Evolutionary conservation across 192 early-diverging fungal genomes (phyloP).

Genomic region (Umbelopsis ramanniana): DNA sequence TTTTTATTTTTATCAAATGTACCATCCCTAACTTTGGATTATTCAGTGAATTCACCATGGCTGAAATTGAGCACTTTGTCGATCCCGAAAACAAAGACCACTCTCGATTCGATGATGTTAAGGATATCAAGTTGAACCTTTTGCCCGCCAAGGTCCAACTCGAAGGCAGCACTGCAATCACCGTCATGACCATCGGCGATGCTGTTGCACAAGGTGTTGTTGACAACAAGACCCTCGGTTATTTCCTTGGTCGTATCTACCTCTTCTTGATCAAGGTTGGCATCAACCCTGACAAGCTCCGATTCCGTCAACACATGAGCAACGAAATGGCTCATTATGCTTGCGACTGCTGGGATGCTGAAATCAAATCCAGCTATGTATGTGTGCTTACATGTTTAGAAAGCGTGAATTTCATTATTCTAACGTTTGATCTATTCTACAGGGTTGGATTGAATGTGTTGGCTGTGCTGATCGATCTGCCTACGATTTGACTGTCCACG

Average conservation of each 20-base stretch:
- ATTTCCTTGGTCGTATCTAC: slow-evolving; percentile 96
- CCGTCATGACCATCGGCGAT: slow-evolving; percentile 83
- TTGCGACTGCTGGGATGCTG: slow-evolving; percentile 98
- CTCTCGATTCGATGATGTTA: slow-evolving; percentile 86
- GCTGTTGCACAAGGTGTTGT: slow-evolving; percentile 81
- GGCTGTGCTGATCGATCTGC: slow-evolving; percentile 99
- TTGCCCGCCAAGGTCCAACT: slow-evolving; percentile 81
- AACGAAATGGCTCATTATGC: slow-evolving; percentile 99
- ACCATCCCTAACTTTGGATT: neutral
- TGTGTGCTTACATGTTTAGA: slow-evolving; percentile 28
- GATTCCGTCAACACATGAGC: slow-evolving; percentile 98
- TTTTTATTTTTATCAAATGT: too few relatives aligned
- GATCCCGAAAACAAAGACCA: slow-evolving; percentile 94
- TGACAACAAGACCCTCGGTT: slow-evolving; percentile 98
- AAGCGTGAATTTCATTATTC: neutral
- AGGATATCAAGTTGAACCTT: slow-evolving; percentile 75
- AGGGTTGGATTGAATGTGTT: slow-evolving; percentile 99
- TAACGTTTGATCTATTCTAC: slow-evolving; percentile 9
- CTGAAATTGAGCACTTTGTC: slow-evolving; percentile 99
- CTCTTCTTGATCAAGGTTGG: slow-evolving; percentile 90
- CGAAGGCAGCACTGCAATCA: slow-evolving; percentile 71
- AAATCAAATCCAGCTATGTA: slow-evolving; percentile 89
- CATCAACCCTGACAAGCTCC: slow-evolving; percentile 80
- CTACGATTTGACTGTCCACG: slow-evolving; percentile 94
- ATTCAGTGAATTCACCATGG: slow-evolving; percentile 94